These are phyloP conservation scores for Talaromyces sp. DNA, from an alignment of 2,329 filamentous ascomycete genomes.

Conservation along the genomic window DNA sequence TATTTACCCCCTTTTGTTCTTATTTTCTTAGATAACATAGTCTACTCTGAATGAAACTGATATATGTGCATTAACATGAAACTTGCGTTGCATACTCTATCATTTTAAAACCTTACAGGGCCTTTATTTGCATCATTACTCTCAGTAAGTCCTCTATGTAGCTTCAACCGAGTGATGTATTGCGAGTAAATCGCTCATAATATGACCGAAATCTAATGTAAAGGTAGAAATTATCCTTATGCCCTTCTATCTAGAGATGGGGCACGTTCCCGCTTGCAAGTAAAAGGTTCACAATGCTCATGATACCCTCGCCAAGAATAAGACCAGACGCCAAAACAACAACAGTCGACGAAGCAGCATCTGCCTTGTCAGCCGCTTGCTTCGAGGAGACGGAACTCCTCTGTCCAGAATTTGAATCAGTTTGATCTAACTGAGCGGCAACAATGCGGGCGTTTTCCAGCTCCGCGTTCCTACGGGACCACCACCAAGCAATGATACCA, in stretches of 20 bases:
- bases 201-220: neutral
- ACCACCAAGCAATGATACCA: constrained; percentile 76
- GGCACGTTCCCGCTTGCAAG: constrained; percentile 77
- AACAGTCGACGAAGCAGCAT: constrained; percentile 61
- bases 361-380: constrained; percentile 30
- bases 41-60: no score
- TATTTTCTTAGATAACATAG: neutral
- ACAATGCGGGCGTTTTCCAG: neutral
- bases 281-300: constrained; percentile 87
- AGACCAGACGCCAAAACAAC: constrained; percentile 89
- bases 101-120: no score
- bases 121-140: no score
- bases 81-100: neutral
- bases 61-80: no score
- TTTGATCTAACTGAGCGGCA: neutral
- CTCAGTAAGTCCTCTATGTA: no score
- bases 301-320: constrained; percentile 86
- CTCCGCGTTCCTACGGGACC: constrained; percentile 56
- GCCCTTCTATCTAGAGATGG: constrained; percentile 54
- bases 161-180: no score
- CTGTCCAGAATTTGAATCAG: neutral
- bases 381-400: constrained; percentile 44
- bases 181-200: constrained; percentile 4
- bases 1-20: neutral
- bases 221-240: neutral